These are phyloP conservation scores for Trichoderma lentiforme DNA, from an alignment of 2,329 filamentous ascomycete genomes.

Conservation along the genomic window DNA sequence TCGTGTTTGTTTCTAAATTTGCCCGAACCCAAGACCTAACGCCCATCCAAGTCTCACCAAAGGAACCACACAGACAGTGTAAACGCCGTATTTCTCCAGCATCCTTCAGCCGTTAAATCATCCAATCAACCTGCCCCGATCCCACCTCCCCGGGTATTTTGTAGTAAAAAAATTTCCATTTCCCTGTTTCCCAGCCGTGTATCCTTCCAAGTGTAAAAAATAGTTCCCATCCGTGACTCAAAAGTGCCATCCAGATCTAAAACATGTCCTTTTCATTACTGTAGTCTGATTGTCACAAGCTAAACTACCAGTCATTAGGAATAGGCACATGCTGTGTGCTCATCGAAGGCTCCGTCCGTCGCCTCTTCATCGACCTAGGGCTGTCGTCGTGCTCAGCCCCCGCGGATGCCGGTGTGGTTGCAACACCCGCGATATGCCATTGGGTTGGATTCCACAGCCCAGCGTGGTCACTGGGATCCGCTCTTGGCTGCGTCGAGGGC, in stretches of 20 bases:
- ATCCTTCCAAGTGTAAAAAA: neutral
- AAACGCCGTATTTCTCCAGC: constrained; percentile 4
- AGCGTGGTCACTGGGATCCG: constrained; percentile 30
- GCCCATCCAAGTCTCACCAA: neutral
- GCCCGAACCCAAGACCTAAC: neutral
- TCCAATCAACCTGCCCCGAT: neutral
- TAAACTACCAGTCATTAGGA: constrained; percentile 31
- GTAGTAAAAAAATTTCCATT: neutral
- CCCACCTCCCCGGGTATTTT: neutral
- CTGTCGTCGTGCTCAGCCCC: constrained; percentile 33
- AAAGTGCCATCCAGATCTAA: neutral
- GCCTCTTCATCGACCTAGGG: constrained; percentile 37
- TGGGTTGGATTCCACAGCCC: constrained; percentile 36
- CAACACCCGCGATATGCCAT: constrained; percentile 31
- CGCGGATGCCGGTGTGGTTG: constrained; percentile 25
- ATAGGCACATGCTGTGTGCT: constrained; percentile 34
- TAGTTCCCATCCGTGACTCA: neutral
- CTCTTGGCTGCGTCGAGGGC: constrained; percentile 26
- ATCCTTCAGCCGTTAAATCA: neutral
- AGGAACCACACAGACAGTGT: neutral
- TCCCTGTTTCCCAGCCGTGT: neutral
- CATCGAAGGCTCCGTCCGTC: constrained; percentile 28
- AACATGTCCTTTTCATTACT: neutral
- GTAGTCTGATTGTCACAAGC: neutral
- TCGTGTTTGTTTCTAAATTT: constrained; percentile 5